These are phyloP conservation scores for Priceomyces medius DNA, from an alignment of 805 yeast species.

Conservation along the genomic window DNA sequence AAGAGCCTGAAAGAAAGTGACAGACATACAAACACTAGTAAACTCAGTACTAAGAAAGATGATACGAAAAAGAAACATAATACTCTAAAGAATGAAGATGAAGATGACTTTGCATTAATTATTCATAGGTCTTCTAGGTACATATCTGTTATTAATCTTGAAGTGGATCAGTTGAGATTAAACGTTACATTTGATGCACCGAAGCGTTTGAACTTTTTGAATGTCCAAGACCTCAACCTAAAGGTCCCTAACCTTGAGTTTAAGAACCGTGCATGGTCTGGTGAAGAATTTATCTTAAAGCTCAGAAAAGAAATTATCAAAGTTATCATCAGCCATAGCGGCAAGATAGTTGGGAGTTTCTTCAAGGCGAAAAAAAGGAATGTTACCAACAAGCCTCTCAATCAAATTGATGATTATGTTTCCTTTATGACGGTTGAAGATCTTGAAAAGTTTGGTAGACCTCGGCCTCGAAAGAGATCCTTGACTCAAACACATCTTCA, in stretches of 20 bases:
- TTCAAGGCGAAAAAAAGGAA: constrained; percentile 43
- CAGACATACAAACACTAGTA: constrained; percentile 2
- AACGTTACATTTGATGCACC: constrained; percentile 76
- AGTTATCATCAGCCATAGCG: constrained; percentile 63
- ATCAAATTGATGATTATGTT: constrained; percentile 40
- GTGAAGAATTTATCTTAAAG: constrained; percentile 61
- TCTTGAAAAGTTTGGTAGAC: constrained; percentile 31
- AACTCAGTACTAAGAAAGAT: neutral
- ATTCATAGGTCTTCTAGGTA: constrained; percentile 43
- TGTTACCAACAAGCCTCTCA: constrained; percentile 29
- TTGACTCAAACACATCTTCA: too few species aligned
- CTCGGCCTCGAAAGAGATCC: too few species aligned
- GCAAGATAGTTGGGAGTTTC: constrained; percentile 77
- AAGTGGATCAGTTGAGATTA: constrained; percentile 37
- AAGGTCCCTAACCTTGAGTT: constrained; percentile 58
- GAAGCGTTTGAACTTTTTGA: constrained; percentile 65
- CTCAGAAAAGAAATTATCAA: constrained; percentile 64
- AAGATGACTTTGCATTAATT: constrained; percentile 40
- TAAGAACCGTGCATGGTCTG: constrained; percentile 54
- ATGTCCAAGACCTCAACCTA: constrained; percentile 72
- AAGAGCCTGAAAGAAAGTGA: neutral
- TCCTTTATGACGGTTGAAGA: constrained; percentile 39
- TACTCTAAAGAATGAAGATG: constrained; percentile 11
- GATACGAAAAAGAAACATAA: constrained; percentile 7
- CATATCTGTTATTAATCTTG: constrained; percentile 38